Evolutionary conservation across 2,329 filamentous ascomycete species (phyloP).

Genomic region (Exophiala alcalophila): DNA sequence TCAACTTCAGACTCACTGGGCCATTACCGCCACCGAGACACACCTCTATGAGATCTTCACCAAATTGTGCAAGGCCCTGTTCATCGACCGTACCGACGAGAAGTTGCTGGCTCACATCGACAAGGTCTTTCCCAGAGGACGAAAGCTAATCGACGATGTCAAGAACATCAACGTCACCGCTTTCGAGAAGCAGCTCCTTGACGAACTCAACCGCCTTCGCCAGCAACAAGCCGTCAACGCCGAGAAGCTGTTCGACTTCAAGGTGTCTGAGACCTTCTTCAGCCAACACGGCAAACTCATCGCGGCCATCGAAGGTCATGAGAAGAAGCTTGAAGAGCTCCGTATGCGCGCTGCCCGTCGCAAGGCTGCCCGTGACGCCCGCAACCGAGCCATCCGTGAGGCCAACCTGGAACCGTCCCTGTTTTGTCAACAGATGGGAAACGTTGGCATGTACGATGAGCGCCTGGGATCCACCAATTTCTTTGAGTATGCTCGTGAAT

Average conservation of each 20-base stretch:
- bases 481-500: constrained; percentile 9
- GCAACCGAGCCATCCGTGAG: not conserved
- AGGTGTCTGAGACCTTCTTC: constrained; percentile 13
- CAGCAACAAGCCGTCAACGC: constrained; percentile 1
- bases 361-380: constrained; percentile 6
- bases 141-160: constrained; percentile 3
- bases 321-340: constrained; percentile 14
- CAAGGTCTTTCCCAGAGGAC: constrained; percentile 14
- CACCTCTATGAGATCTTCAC: constrained; percentile 15
- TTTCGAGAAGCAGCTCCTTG: constrained; percentile 5
- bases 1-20: constrained; percentile 18
- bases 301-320: constrained; percentile 14
- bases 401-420: constrained; percentile 8
- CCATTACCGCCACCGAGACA: constrained; percentile 13
- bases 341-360: constrained; percentile 6
- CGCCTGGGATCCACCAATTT: too few relatives aligned
- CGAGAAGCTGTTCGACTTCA: constrained; percentile 14
- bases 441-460: constrained; percentile 10
- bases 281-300: constrained; percentile 15
- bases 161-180: not conserved
- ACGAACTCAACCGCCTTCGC: constrained; percentile 8
- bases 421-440: constrained; percentile 20
- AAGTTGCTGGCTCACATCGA: constrained; percentile 9
- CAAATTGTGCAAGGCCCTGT: constrained; percentile 17
- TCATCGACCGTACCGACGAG: constrained; percentile 17